These are phyloP conservation scores for Phoma herbarum DNA, from an alignment of 2,329 filamentous ascomycete species.

Conservation along the genomic window DNA sequence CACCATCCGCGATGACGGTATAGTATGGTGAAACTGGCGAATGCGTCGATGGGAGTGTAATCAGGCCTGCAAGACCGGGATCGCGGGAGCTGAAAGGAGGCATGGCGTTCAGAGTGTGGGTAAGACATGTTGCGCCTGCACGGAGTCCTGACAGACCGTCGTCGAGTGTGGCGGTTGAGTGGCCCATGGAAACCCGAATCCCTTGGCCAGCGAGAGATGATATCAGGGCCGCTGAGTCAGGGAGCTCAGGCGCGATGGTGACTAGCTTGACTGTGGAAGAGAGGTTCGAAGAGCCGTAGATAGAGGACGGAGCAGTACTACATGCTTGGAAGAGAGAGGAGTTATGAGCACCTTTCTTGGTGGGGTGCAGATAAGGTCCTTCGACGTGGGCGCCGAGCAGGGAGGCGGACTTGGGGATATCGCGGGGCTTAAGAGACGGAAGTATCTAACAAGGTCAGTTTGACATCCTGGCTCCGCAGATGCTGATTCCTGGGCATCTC, in stretches of 20 bases:
- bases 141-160: slow-evolving; percentile 57
- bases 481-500: not conserved
- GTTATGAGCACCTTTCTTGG: slow-evolving; percentile 64
- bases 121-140: slow-evolving; percentile 61
- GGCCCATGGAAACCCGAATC: slow-evolving; percentile 60
- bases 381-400: slow-evolving; percentile 66
- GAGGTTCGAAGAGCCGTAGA: slow-evolving; percentile 60
- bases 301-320: slow-evolving; percentile 41
- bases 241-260: slow-evolving; percentile 64
- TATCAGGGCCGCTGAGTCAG: slow-evolving; percentile 54
- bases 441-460: slow-evolving; percentile 54
- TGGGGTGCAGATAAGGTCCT: slow-evolving; percentile 63
- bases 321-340: slow-evolving; percentile 55
- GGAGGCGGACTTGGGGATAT: slow-evolving; percentile 56
- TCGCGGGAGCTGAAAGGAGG: slow-evolving; percentile 59
- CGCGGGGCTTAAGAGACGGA: slow-evolving; percentile 56
- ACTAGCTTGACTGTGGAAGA: slow-evolving; percentile 57
- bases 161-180: slow-evolving; percentile 59
- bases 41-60: slow-evolving; percentile 39
- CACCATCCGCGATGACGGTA: slow-evolving; percentile 62
- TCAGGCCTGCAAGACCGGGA: slow-evolving; percentile 60
- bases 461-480: no score
- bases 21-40: slow-evolving; percentile 56
- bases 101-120: slow-evolving; percentile 66
- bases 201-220: slow-evolving; percentile 51